Percentiles rank a stretch among this genome's conserved stretches.
Conservation (phyloP, 148 eudicot genomes). For the Rhododendron simsii region DNA sequence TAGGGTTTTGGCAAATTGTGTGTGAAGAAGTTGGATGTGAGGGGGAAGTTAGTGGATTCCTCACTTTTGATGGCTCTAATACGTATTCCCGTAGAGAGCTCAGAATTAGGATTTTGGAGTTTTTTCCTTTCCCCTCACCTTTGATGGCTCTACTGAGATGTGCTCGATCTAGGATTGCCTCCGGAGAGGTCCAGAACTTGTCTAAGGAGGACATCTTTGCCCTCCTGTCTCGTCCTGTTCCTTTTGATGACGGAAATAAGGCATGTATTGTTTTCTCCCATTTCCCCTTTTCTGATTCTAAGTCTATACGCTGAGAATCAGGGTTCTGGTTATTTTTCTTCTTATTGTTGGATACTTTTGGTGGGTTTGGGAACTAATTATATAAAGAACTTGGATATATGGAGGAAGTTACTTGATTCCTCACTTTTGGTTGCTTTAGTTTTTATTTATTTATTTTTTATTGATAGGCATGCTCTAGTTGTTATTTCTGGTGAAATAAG, state of each 20-base stretch:
- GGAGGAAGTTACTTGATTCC: not conserved
- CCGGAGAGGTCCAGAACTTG: constrained; percentile 28
- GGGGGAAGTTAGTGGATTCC: no score
- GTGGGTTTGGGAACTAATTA: not conserved
- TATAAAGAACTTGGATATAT: not conserved
- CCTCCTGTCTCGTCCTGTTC: constrained; percentile 51
- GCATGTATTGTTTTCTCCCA: constrained; percentile 19
- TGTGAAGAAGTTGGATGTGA: no score
- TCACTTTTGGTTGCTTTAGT: not conserved
- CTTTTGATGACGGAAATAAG: constrained; percentile 63
- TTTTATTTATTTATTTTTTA: not conserved
- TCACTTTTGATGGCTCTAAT: no score
- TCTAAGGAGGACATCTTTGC: constrained; percentile 69
- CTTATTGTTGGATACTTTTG: not conserved
- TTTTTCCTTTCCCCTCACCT: no score
- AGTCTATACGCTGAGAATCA: not conserved
- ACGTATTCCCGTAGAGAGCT: no score
- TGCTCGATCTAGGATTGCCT: constrained; percentile 20
- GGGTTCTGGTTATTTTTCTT: not conserved
- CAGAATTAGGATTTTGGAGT: no score
- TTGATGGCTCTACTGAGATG: no score
- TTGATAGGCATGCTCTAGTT: not conserved
- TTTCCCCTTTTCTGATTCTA: not conserved
- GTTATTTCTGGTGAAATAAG: not conserved
- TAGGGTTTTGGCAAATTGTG: no score